Evolutionary conservation across 805 yeast genomes (phyloP), one percentile per base, ranked within the genome.

Genomic region (Saturnispora serradocipensis): DNA sequence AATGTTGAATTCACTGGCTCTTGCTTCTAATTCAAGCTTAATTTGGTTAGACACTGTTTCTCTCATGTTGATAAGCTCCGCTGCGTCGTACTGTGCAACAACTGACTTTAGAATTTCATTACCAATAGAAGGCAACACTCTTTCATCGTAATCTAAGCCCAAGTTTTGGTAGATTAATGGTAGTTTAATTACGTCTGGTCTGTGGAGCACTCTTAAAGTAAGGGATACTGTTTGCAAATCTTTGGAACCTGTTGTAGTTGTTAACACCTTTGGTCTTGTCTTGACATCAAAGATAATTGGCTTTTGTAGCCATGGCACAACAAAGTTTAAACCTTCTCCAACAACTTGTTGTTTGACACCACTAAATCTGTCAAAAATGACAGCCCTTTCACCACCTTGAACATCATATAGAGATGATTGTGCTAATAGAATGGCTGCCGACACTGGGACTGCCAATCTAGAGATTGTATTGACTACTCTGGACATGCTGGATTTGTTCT

Each of bases 61-160:
- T 74, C 99, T 82, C 76, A 91, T 97, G 15, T 97, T 93, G 63
- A 91, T 93, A 66, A 91, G 81, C 68, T 91, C 97, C 16, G 97
- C 96, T 67, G 99, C 99, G 67, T 93, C 93, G 75, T 91, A 93
- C 71, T 93, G 99, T 6, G 99, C 99, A 55, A 93, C 97, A 46
- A 93, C 97, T 2, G 96, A 80, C 69, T 93, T 93, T 66, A 93
- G 77, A 50, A 93, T 98, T 72, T 93, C 99, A 67, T 93, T 93
- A 52, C 91, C 97, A 70, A 93, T 90, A n/a, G 97, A 87, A 39
- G 99, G 99, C 61, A 93, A 76, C 18, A 93, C 97, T 62, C 96
- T 83, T 72, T 93, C 99, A 66, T 91, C 99, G 69, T 93, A 93
- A 69, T 93, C 99, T 52, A 83, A 72, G 53, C 99, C 99, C 53